A percentile compares a stretch with the other conserved stretches of the same genome.
These are phyloP conservation scores for Litchi chinensis DNA, from an alignment of 345 rosid species.

Conservation along the genomic window DNA sequence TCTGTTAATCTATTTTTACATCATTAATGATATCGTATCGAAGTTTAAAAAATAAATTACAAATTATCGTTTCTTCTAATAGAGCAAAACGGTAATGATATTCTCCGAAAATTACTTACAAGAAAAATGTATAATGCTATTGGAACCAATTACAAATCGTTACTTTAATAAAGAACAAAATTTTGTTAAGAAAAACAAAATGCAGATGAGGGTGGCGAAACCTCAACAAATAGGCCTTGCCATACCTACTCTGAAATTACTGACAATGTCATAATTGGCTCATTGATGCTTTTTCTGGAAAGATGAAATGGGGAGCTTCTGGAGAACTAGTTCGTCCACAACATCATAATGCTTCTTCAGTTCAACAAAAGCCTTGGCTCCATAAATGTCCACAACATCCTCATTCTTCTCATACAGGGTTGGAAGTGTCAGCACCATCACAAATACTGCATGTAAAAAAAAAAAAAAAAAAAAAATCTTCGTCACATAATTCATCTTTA, in stretches of 20 bases:
- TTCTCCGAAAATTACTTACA: too few relatives aligned
- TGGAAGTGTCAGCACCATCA: conserved; percentile 36
- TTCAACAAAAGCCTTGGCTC: conserved; percentile 38
- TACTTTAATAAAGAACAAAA: background rate
- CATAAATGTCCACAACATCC: conserved; percentile 40
- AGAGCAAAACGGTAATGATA: too few relatives aligned
- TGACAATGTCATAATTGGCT: background rate
- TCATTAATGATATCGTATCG: too few relatives aligned
- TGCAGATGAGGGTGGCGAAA: too few relatives aligned
- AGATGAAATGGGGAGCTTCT: conserved; percentile 29
- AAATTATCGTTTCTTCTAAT: too few relatives aligned
- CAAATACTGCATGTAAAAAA: conserved; percentile 33
- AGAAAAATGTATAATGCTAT: background rate
- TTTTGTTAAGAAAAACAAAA: too few relatives aligned
- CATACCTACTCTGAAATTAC: background rate
- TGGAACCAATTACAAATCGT: background rate
- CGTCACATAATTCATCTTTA: background rate
- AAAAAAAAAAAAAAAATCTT: background rate
- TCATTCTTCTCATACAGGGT: conserved; percentile 44
- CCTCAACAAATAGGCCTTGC: background rate
- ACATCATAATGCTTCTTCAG: conserved; percentile 39
- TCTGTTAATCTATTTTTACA: too few relatives aligned
- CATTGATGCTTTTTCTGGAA: conserved; percentile 31
- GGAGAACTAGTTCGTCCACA: conserved; percentile 38
- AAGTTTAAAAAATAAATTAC: too few relatives aligned